Evolutionary conservation across 805 yeast species (phyloP), one percentile per base, ranked within the genome.

Genomic region (Pichia californica): DNA sequence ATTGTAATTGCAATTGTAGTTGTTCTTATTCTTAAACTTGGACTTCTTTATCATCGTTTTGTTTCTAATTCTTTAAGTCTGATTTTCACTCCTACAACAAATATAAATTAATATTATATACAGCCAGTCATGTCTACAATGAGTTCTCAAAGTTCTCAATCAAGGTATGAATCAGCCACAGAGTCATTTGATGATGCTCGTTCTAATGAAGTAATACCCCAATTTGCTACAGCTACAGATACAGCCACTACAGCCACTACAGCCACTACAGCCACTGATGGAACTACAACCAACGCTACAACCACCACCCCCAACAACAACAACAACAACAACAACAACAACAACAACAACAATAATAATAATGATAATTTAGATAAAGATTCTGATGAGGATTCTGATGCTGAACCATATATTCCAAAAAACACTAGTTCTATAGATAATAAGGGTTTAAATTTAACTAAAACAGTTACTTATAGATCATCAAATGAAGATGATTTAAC

Each of bases 111-210:
- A 23, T 23, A 7, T 2, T 23, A 23, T 7, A 21, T 7, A 23
- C 9, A 23, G 25, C 6, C 25, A 23, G 25, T 9, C n/a, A 45
- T 43, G 49, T 30, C 44, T 2, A 18, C 40, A n/a, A 23, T 32
- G n/a, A 35, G 19, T 19, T 42, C 46, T 15, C 21, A 43, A 14
- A 34, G 31, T 13, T 37, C 47, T 5, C 28, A 31, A 25, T 43
- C 46, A 26, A 32, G 26, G 21, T 45, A 38, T 16, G 46, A 45
- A 26, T 43, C 46, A 5, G 49, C 49, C 6, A 34, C 21, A 11
- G 44, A 43, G 43, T 45, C 39, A 10, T 42, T 41, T 29, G 10
- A 31, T 9, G 40, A 38, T 35, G 33, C 36, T 26, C 20, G 30
- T 32, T 10, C 18, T 8, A 15, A 36, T n/a, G n/a, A n/a, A n/a